Percentiles rank a stretch among this genome's conserved stretches.
Evolutionary conservation across 1,284 basidiomycete genomes (phyloP).

Genomic region (Austropuccinia psidii): DNA sequence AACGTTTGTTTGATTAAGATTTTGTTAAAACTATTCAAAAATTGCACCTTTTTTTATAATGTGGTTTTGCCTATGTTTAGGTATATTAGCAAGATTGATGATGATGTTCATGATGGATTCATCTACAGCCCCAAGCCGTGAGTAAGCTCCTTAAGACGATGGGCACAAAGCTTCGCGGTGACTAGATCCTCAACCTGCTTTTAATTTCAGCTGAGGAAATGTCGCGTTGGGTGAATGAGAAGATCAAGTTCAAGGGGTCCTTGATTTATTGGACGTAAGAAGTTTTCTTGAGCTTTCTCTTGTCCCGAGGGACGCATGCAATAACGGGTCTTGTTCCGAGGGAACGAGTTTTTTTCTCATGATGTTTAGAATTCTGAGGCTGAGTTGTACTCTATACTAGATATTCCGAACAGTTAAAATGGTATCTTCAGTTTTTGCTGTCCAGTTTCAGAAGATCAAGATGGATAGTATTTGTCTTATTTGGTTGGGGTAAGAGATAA

Average conservation of each 20-base stretch:
- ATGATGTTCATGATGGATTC: slow-evolving; percentile 31
- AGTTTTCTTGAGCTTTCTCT: background rate
- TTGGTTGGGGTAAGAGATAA: slow-evolving; percentile 8
- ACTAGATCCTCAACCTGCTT: background rate
- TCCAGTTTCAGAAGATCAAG: slow-evolving; percentile 3
- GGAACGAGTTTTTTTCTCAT: background rate
- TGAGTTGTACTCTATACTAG: background rate
- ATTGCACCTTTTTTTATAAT: background rate
- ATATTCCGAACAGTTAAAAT: slow-evolving; percentile 10
- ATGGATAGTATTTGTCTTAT: slow-evolving; percentile 10
- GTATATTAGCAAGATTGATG: slow-evolving; percentile 24
- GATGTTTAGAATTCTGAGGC: background rate
- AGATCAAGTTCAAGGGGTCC: background rate
- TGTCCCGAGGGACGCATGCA: background rate
- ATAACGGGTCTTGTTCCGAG: background rate
- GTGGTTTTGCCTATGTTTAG: background rate
- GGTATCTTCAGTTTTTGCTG: background rate
- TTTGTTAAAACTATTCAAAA: background rate
- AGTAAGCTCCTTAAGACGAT: background rate
- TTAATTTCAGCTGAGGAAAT: slow-evolving; percentile 19
- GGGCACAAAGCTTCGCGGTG: background rate
- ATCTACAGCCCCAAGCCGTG: slow-evolving; percentile 12
- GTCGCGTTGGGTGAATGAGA: slow-evolving; percentile 14
- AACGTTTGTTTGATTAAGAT: background rate
- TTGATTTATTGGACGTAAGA: slow-evolving; percentile 22